Evolutionary conservation across 352 stramenopile genomes (phyloP), one percentile per base, ranked within the genome.

Genomic region (Globisporangium barbulae): DNA sequence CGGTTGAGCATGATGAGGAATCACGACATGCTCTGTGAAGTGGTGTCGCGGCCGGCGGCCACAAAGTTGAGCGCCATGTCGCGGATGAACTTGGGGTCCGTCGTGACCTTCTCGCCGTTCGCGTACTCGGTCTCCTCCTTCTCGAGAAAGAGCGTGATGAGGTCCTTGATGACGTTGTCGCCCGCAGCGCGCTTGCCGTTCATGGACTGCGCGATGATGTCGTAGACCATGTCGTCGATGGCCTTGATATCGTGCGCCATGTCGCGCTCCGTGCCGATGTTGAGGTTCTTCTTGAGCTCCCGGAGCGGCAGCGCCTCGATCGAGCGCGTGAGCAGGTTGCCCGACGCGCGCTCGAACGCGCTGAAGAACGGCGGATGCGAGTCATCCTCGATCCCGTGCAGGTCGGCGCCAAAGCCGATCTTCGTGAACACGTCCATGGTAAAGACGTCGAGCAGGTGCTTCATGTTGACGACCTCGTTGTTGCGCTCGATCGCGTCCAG

Each of bases 51-150:
- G 1, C 86, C 86, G 41, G 86, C 88, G 22, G 88, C 72, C 37
- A 96, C 69, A 52, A 96, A 93, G 63, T 77, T 89, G 44, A 97
- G 72, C 15, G 86, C 72, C 53, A 97, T 89, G 71, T 96, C 83
- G 28, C 83, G 81, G 48, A 97, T 80, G 17, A 74, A 56, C 10
- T 59, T 53, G 9, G 54, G 33, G 22, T 67, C 55, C 19, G 35
- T 61, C 48, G 15, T 42, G 19, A 25, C 33, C 19, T 30, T 28
- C 48, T 67, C 48, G 25, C 45, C 53, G 10, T 47, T 25, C 13
- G 28, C 41, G 15, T 68, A 49, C 42, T 78, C 65, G 1, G 57
- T 62, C 37, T 68, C 67, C 0, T 63, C 74, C 22, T 73, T 73
- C 5, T 83, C 76, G 10, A 89, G 71, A 49, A 85, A 89, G 35